Percentiles rank a stretch among this genome's conserved stretches.
These are phyloP conservation scores for Termitomyces bulborhizus DNA, from an alignment of 768 basidiomycete genomes.

Conservation along the genomic window DNA sequence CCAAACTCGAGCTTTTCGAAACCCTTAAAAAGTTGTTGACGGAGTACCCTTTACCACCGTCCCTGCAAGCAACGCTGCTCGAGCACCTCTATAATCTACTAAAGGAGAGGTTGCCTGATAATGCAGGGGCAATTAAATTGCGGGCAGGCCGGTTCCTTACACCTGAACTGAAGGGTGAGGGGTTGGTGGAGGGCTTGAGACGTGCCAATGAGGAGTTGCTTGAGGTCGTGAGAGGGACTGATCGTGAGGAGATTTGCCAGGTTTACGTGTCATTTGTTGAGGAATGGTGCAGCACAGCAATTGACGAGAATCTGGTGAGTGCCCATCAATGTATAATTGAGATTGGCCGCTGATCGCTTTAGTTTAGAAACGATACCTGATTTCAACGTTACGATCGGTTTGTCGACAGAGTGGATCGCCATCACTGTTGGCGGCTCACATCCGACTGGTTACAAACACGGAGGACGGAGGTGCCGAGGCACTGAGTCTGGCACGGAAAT, in stretches of 20 bases:
- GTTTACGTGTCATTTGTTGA: constrained; percentile 50
- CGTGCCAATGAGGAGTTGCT: constrained; percentile 34
- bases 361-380: constrained; percentile 51
- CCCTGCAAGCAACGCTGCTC: constrained; percentile 29
- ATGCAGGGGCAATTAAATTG: constrained; percentile 31
- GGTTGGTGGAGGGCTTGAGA: constrained; percentile 31
- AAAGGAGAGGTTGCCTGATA: constrained; percentile 23
- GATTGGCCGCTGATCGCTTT: constrained; percentile 16
- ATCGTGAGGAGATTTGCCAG: constrained; percentile 21
- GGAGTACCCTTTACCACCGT: constrained; percentile 28
- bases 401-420: constrained; percentile 19
- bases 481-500: constrained; percentile 36
- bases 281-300: constrained; percentile 36
- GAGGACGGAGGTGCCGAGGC: constrained; percentile 23
- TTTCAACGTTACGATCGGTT: constrained; percentile 34
- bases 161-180: constrained; percentile 24
- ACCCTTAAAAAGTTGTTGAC: constrained; percentile 30
- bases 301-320: constrained; percentile 41
- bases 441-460: constrained; percentile 20
- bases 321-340: not conserved
- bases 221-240: constrained; percentile 13
- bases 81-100: constrained; percentile 33
- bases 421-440: constrained; percentile 25
- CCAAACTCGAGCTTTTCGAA: constrained; percentile 35
- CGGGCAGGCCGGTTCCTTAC: constrained; percentile 27